Percentiles rank a stretch among this genome's conserved stretches.
Conservation (phyloP, 768 basidiomycete genomes). For the Auricularia cornea region DNA sequence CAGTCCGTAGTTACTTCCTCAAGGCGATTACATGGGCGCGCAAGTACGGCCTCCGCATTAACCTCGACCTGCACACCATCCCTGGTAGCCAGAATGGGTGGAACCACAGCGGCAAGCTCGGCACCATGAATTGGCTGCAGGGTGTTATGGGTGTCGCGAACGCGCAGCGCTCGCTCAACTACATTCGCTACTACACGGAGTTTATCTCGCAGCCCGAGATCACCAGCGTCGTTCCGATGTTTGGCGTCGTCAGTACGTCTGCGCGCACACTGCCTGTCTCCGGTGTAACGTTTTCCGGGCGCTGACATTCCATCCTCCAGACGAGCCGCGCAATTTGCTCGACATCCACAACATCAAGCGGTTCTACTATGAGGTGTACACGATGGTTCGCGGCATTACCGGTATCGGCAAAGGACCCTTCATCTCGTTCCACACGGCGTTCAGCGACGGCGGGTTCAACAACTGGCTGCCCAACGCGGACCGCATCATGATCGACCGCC, state of each 20-base stretch:
- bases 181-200: slow-evolving; percentile 65
- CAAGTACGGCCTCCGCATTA: slow-evolving; percentile 83
- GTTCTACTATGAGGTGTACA: slow-evolving; percentile 37
- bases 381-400: slow-evolving; percentile 13
- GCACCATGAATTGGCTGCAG: slow-evolving; percentile 52
- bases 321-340: slow-evolving; percentile 50
- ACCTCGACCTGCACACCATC: slow-evolving; percentile 69
- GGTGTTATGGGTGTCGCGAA: slow-evolving; percentile 84
- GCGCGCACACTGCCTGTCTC: too few relatives aligned
- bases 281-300: too few relatives aligned
- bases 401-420: not conserved
- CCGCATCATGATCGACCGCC: slow-evolving; percentile 6
- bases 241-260: slow-evolving; percentile 18
- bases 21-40: slow-evolving; percentile 73
- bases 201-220: slow-evolving; percentile 77
- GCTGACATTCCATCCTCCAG: too few relatives aligned
- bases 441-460: not conserved
- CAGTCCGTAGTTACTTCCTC: slow-evolving; percentile 51
- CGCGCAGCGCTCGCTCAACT: slow-evolving; percentile 68
- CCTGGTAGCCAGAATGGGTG: slow-evolving; percentile 77
- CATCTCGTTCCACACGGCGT: not conserved
- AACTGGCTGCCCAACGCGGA: slow-evolving; percentile 2
- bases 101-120: slow-evolving; percentile 45
- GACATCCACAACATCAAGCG: slow-evolving; percentile 44
- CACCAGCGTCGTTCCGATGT: slow-evolving; percentile 40